Evolutionary conservation across 371 early-diverging fungal genomes (phyloP).

Genomic region (Thermomucor indicae-seudaticae): DNA sequence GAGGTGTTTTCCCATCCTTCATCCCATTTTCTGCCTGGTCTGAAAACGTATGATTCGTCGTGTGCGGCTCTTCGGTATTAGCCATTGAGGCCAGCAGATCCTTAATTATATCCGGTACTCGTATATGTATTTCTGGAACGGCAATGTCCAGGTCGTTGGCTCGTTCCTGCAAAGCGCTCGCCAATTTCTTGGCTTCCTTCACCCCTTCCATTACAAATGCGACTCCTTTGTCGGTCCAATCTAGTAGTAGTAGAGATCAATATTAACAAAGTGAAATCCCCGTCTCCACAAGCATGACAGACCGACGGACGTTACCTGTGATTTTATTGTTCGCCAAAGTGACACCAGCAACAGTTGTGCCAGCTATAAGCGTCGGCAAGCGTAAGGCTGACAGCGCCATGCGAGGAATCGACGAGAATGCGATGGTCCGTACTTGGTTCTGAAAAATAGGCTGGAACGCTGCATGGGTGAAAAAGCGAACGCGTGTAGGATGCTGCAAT

Average conservation of each 20-base stretch:
- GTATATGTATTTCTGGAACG: conserved; percentile 35
- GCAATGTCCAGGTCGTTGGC: conserved; percentile 28
- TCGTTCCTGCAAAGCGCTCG: conserved; percentile 20
- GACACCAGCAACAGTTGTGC: conserved; percentile 36
- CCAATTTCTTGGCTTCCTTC: conserved; percentile 15
- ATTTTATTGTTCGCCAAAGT: conserved; percentile 41
- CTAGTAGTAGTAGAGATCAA: conserved; percentile 7
- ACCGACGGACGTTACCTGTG: conserved; percentile 27
- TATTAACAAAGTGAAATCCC: background rate
- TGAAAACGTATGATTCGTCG: conserved; percentile 13
- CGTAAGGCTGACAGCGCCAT: conserved; percentile 26
- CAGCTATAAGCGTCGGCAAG: conserved; percentile 31
- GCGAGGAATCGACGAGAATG: conserved; percentile 25
- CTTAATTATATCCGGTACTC: conserved; percentile 32
- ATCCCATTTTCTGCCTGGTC: conserved; percentile 3
- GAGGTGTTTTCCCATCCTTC: conserved; percentile 4
- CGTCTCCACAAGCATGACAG: background rate
- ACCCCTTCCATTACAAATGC: conserved; percentile 18
- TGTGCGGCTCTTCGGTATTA: conserved; percentile 7
- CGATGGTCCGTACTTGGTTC: conserved; percentile 25
- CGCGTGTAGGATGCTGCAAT: conserved; percentile 21
- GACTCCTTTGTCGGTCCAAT: conserved; percentile 30
- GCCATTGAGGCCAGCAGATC: conserved; percentile 17
- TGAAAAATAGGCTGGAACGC: conserved; percentile 16
- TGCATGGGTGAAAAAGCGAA: conserved; percentile 25